A percentile compares a stretch with the other conserved stretches of the same genome.
Evolutionary conservation across 1,284 basidiomycete genomes (phyloP).

Genomic region (Blastosporella zonata): DNA sequence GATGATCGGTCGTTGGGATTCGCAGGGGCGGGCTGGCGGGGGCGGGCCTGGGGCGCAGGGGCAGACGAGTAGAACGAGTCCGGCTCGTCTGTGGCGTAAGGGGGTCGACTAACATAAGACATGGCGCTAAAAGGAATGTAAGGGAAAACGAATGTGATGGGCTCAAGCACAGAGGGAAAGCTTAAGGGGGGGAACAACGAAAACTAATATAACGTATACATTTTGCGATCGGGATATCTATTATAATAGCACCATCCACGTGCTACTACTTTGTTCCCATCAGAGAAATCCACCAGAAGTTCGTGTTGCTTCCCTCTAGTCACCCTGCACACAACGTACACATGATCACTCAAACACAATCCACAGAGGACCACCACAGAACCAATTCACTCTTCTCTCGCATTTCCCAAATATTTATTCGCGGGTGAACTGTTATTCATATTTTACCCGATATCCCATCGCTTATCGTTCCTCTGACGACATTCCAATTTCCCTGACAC

Average conservation of each 20-base stretch:
- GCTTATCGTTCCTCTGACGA: not conserved
- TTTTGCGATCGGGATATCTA: not conserved
- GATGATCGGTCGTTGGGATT: conserved; percentile 48
- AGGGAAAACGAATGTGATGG: conserved; percentile 9
- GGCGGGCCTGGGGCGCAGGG: conserved; percentile 35
- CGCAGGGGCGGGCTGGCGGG: conserved; percentile 38
- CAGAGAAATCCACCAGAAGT: not conserved
- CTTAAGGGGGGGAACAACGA: not conserved
- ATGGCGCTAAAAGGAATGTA: conserved; percentile 21
- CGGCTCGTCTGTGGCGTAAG: conserved; percentile 66
- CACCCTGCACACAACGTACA: too few relatives aligned
- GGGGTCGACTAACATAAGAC: conserved; percentile 60
- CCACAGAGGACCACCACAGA: too few relatives aligned
- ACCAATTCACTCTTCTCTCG: too few relatives aligned
- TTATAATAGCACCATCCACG: not conserved
- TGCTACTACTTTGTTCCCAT: conserved; percentile 10
- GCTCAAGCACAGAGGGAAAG: not conserved
- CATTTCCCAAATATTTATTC: not conserved
- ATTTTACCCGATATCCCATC: not conserved
- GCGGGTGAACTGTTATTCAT: not conserved
- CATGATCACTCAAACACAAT: too few relatives aligned
- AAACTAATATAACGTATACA: not conserved
- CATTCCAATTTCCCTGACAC: too few relatives aligned
- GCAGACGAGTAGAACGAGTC: conserved; percentile 54
- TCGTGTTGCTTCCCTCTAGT: too few relatives aligned